These are phyloP conservation scores for Dillenia turbinata DNA, from an alignment of 164 flowering plant genomes.

Conservation along the genomic window DNA sequence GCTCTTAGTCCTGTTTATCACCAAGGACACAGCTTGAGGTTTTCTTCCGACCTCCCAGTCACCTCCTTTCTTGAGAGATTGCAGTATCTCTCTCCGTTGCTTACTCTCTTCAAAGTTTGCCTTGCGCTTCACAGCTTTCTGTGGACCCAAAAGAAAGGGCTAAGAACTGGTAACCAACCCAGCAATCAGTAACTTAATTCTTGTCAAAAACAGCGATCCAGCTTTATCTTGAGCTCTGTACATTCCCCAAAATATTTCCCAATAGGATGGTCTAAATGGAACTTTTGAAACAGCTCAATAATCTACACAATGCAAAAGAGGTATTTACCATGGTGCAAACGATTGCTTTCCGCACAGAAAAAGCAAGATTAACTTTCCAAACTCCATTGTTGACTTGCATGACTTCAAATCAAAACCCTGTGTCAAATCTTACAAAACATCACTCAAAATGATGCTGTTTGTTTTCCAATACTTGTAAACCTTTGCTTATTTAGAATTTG, in stretches of 20 bases:
- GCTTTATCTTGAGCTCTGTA: slow-evolving; percentile 85
- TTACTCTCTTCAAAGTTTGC: slow-evolving; percentile 93
- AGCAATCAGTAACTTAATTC: slow-evolving; percentile 44
- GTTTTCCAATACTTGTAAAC: no score
- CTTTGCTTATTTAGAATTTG: no score
- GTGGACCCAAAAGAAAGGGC: slow-evolving; percentile 7
- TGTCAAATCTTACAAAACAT: no score
- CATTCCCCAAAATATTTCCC: slow-evolving; percentile 83
- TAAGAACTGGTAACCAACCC: background rate
- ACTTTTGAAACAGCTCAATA: slow-evolving; percentile 81
- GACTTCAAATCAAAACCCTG: no score
- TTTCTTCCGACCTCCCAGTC: slow-evolving; percentile 8
- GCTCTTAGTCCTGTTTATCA: no score
- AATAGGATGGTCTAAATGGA: slow-evolving; percentile 83
- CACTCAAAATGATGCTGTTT: no score
- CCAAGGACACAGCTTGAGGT: no score
- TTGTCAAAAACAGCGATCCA: slow-evolving; percentile 80
- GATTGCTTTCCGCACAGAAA: no score
- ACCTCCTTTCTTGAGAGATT: slow-evolving; percentile 57
- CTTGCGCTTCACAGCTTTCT: slow-evolving; percentile 91
- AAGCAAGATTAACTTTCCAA: no score
- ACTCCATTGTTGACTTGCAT: no score
- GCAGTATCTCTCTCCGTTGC: slow-evolving; percentile 71
- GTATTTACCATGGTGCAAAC: no score
- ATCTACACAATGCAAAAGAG: slow-evolving; percentile 37